A percentile compares a stretch with the other conserved stretches of the same genome.
These are phyloP conservation scores for Capsicum pubescens DNA, from an alignment of 257 asterid species.

Conservation along the genomic window DNA sequence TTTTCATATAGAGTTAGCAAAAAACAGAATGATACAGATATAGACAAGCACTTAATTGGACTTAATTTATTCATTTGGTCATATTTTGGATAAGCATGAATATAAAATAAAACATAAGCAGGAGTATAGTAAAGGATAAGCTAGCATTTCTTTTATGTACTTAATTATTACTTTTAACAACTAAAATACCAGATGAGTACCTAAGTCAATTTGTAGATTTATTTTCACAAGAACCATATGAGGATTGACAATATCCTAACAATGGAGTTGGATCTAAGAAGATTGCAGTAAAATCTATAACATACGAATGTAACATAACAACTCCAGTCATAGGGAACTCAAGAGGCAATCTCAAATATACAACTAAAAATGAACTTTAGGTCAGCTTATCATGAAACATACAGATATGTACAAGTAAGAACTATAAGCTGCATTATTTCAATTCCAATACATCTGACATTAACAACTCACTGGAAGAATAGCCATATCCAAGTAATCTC, in stretches of 20 bases:
- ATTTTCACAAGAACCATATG: neutral
- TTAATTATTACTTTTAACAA: too few species aligned
- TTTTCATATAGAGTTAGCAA: too few species aligned
- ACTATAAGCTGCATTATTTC: neutral
- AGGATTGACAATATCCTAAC: neutral
- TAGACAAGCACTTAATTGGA: too few species aligned
- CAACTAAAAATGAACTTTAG: neutral
- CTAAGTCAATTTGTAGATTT: too few species aligned
- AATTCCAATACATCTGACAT: neutral
- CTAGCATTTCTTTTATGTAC: too few species aligned
- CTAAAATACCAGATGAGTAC: too few species aligned
- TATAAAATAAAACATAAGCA: too few species aligned
- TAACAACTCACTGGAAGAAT: slow-evolving; percentile 48
- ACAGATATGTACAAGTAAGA: neutral
- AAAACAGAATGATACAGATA: too few species aligned
- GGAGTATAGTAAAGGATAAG: too few species aligned
- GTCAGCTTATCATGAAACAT: neutral
- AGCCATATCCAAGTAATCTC: slow-evolving; percentile 74
- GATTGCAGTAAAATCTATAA: neutral
- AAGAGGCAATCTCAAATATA: neutral
- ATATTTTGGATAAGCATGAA: too few species aligned
- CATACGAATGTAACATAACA: neutral
- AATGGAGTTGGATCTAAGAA: neutral
- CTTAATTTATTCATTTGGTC: too few species aligned
- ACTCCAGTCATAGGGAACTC: neutral